Base-by-base conservation (phyloP, 2,329 filamentous ascomycete species). In the Whalleya microplaca region DNA sequence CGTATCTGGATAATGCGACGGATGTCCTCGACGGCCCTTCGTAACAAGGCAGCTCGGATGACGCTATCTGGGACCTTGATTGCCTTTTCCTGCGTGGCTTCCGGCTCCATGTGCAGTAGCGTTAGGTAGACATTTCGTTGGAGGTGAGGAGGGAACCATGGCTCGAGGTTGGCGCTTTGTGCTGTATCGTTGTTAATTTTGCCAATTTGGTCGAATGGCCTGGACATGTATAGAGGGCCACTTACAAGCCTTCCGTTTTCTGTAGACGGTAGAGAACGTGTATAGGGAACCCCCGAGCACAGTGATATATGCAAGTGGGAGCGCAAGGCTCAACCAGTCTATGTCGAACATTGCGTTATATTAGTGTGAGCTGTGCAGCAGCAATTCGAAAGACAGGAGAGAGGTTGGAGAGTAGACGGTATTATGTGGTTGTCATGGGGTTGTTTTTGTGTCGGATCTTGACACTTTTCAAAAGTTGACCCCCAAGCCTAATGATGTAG, bases 111-210 rank as follows among this genome's bases (percentile, higher is more conserved):
- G 77, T 99, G 92, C 49, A 97, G 82, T 41, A 99, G 86, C 44
- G 92, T 92, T 58, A 96, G 85, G 80, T 98, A 99, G 71, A 99
- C 86, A 75, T 99, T 93, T 75, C 94, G 91, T 76, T 95, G 90
- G 49, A 96, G 81, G 73, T 99, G 93, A 50, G 89, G 84, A 21
- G 89, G 88, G 76, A 99, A 99, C 94, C 95, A 99, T 66, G 94
- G 92, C 65, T 90, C 92, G 59, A 99, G 86, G 65, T 90, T 91
- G 51, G 91, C 89, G 68, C 90, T 89, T 78, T 92, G 86, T 64
- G 81, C 90, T 92, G 64, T 53, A 53, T 21, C 23, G 20, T 51
- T 56, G 65, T 56, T 67, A 56, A 53, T 53, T 6, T 29, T n/a
- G n/a, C n/a, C n/a, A 50, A 20, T 48, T 40, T 27, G 3, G 41